Evolutionary conservation across 2,329 filamentous ascomycete genomes (phyloP), one percentile per base, ranked within the genome.

Genomic region (Colletotrichum neosansevieriae): DNA sequence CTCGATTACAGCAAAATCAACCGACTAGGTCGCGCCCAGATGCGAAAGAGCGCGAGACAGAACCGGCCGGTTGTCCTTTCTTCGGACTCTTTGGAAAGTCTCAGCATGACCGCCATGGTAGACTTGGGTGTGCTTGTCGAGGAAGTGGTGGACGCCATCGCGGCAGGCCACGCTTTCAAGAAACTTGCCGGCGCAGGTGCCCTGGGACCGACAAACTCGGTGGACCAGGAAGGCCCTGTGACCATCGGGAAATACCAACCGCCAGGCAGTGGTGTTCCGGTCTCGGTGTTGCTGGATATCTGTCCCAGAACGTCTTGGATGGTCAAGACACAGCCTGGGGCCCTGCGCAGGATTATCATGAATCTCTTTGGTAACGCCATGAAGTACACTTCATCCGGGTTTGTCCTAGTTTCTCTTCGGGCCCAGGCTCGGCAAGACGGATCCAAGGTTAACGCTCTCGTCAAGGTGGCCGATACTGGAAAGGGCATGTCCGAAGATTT

Each of bases 401-500:
- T 79, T 60, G 82, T 90, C 2, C 79, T 81, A 7, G 77, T 87
- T 15, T 76, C 75, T 0, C 70, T 80, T 0, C 69, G 70, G 1
- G 73, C 74, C 1, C 74, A 79, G 34, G 15, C 63, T 3, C 70
- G 70, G 6, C 47, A 60, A 0, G 71, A 73, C 1, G 69, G 70
- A 2, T 71, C 71, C n/a, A 75, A 73, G 40, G 60, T 75, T 2
- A 71, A 75, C 49, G 67, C 78, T 2, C 21, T 77, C 5, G 73
- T 88, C 32, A 86, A 81, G 0, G 84, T 92, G 9, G 81, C 82
- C 0, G 89, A 92, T 74, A 89, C 88, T 2, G 90, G 90, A 1
- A 86, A 86, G 69, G 90, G 90, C 9, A 92, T 92, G 70, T 87
- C 85, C 0, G 82, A 85, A 40, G 86, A 90, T 21, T 92, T 89